Evolutionary conservation across 768 basidiomycete species (phyloP).

Genomic region (Mycena leptocephala): DNA sequence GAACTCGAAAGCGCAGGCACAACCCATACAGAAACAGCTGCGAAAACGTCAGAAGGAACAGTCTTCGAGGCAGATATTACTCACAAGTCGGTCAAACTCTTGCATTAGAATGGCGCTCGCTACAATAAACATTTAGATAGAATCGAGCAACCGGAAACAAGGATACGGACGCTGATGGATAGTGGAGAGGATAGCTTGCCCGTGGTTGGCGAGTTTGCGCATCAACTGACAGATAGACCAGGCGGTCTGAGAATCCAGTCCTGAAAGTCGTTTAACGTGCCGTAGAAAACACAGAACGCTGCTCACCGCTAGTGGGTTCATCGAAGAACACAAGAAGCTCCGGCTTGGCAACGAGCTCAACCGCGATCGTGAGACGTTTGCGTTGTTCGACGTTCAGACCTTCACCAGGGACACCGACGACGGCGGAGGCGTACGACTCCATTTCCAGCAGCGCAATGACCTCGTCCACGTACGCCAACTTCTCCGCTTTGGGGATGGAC

Average conservation of each 20-base stretch:
- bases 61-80: neutral
- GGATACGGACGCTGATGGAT: conserved; percentile 42
- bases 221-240: conserved; percentile 67
- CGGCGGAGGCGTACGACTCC: conserved; percentile 63
- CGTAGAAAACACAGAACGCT: neutral
- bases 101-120: conserved; percentile 64
- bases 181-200: conserved; percentile 72
- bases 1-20: neutral
- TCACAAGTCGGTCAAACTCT: conserved; percentile 63
- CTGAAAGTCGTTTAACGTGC: neutral
- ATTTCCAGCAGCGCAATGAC: conserved; percentile 65
- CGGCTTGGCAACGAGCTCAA: conserved; percentile 70
- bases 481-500: conserved; percentile 55
- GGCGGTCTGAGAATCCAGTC: conserved; percentile 68
- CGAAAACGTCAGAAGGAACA: neutral
- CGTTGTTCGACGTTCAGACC: conserved; percentile 59
- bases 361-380: conserved; percentile 69
- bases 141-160: neutral
- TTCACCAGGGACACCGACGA: conserved; percentile 57
- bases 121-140: conserved; percentile 17
- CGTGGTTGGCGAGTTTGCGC: conserved; percentile 67
- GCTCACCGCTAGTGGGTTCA: conserved; percentile 67
- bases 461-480: conserved; percentile 63
- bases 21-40: conserved; percentile 22
- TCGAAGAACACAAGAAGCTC: conserved; percentile 71